Evolutionary conservation across 768 basidiomycete genomes (phyloP).

Genomic region (Russula earlei): DNA sequence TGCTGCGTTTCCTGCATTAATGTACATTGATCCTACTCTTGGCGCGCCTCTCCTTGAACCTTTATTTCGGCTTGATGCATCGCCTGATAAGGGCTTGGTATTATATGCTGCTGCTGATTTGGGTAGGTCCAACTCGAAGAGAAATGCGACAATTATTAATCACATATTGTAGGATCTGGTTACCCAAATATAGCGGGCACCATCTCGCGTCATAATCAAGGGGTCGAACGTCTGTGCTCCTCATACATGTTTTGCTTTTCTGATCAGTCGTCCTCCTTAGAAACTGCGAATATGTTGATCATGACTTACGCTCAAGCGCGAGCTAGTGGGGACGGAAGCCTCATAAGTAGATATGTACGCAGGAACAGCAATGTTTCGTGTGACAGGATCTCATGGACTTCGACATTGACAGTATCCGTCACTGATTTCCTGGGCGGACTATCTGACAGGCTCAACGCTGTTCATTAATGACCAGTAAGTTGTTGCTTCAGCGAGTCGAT

Average conservation of each 20-base stretch:
- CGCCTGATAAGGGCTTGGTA: slow-evolving; percentile 11
- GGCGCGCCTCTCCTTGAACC: slow-evolving; percentile 27
- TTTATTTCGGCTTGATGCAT: slow-evolving; percentile 19
- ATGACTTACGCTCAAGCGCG: slow-evolving; percentile 27
- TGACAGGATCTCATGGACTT: neutral
- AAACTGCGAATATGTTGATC: slow-evolving; percentile 30
- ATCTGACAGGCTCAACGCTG: slow-evolving; percentile 30
- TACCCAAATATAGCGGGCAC: slow-evolving; percentile 10
- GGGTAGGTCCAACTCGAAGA: slow-evolving; percentile 1
- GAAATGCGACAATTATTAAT: neutral
- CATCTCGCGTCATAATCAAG: neutral
- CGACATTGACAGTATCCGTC: slow-evolving; percentile 23
- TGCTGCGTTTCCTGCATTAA: slow-evolving; percentile 39
- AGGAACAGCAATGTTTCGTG: neutral
- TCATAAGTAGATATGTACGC: slow-evolving; percentile 22
- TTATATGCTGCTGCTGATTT: slow-evolving; percentile 20
- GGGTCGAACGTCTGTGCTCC: slow-evolving; percentile 8
- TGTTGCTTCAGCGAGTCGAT: slow-evolving; percentile 43
- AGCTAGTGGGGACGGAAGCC: slow-evolving; percentile 21
- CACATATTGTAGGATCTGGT: neutral
- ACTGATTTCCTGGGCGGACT: slow-evolving; percentile 27
- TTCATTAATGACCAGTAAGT: slow-evolving; percentile 43
- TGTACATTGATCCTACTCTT: slow-evolving; percentile 45
- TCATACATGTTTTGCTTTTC: neutral
- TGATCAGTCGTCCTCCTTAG: neutral